These are phyloP conservation scores for Debaryomyces sp. DNA, from an alignment of 1,139 yeast species.

Conservation along the genomic window DNA sequence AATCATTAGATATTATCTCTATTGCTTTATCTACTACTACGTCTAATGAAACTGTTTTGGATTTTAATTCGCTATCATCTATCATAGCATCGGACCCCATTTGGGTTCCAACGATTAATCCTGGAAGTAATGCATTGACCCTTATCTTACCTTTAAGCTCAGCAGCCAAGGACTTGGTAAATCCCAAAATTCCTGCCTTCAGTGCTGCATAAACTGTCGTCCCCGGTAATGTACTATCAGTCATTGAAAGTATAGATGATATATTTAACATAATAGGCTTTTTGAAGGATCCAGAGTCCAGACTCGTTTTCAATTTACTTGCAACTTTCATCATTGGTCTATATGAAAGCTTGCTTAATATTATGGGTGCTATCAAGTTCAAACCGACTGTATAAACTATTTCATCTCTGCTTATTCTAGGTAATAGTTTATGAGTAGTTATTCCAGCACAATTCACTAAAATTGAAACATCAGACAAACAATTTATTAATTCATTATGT, in stretches of 20 bases:
- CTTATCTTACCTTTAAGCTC: conserved; percentile 60
- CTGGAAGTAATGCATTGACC: conserved; percentile 73
- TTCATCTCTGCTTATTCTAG: conserved; percentile 43
- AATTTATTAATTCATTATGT: conserved; percentile 2
- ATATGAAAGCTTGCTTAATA: conserved; percentile 48
- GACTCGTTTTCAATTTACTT: conserved; percentile 10
- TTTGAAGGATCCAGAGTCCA: not conserved
- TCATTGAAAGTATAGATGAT: conserved; percentile 66
- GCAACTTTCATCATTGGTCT: conserved; percentile 50
- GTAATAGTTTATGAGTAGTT: conserved; percentile 61
- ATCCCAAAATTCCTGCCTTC: conserved; percentile 76
- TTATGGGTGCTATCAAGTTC: conserved; percentile 69
- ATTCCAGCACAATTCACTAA: conserved; percentile 84
- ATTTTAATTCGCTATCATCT: conserved; percentile 14
- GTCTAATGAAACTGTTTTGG: conserved; percentile 21
- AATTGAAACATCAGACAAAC: conserved; percentile 37
- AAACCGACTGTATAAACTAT: conserved; percentile 55
- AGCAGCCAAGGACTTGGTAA: conserved; percentile 61
- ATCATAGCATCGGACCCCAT: conserved; percentile 53
- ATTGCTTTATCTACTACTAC: conserved; percentile 32
- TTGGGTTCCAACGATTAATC: conserved; percentile 70
- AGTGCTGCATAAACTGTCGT: conserved; percentile 78
- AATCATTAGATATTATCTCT: conserved; percentile 31
- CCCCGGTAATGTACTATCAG: conserved; percentile 53
- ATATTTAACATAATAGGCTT: conserved; percentile 57